Conservation (phyloP, 2,329 filamentous ascomycete genomes). For the Ascochyta fabae region DNA sequence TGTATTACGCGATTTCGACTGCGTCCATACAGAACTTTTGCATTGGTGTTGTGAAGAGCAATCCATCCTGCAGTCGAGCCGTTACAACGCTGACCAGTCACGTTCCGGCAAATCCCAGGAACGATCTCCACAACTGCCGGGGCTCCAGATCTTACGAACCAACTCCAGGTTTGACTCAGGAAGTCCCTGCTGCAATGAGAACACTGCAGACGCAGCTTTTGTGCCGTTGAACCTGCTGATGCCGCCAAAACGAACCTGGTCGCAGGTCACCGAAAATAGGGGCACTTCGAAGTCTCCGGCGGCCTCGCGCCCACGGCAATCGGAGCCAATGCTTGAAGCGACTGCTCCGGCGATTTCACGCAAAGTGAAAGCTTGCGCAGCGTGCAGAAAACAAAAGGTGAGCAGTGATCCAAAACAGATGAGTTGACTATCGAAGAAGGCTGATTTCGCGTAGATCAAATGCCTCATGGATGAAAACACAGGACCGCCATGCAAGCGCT, state of each 20-base stretch:
- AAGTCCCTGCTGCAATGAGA: slow-evolving; percentile 6
- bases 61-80: background rate
- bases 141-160: slow-evolving; percentile 5
- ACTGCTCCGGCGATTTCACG: slow-evolving; percentile 38
- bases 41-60: background rate
- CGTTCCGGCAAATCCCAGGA: background rate
- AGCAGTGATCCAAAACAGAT: background rate
- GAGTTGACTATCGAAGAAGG: background rate
- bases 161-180: slow-evolving; percentile 15
- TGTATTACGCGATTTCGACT: background rate
- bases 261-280: slow-evolving; percentile 26
- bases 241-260: slow-evolving; percentile 35
- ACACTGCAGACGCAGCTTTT: slow-evolving; percentile 4
- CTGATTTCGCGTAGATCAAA: slow-evolving; percentile 50
- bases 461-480: slow-evolving; percentile 58
- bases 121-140: slow-evolving; percentile 4
- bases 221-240: slow-evolving; percentile 16
- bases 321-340: slow-evolving; percentile 14
- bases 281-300: slow-evolving; percentile 17
- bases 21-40: background rate
- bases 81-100: slow-evolving; percentile 1
- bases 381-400: slow-evolving; percentile 60
- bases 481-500: slow-evolving; percentile 58
- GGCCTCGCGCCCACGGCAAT: slow-evolving; percentile 15
- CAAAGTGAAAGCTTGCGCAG: slow-evolving; percentile 56